Evolutionary conservation across 192 early-diverging fungal species (phyloP).

Genomic region (Obelidium mucronatum): DNA sequence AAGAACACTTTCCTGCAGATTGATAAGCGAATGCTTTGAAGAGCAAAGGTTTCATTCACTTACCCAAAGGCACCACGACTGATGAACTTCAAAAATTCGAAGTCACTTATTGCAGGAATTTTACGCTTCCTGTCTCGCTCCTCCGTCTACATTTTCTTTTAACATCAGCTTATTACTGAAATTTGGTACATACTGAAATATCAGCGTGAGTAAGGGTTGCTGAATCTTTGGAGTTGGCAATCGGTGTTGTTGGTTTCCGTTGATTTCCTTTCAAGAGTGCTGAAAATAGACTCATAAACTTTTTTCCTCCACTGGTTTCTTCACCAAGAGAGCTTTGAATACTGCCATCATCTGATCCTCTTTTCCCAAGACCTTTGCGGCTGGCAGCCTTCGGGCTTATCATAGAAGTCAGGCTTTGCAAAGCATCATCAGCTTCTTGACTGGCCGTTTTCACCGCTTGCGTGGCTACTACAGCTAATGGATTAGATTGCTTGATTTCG

Average conservation of each 20-base stretch:
- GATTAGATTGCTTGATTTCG: not conserved
- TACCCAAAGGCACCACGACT: constrained; percentile 93
- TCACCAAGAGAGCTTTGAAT: not conserved
- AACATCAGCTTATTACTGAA: too few relatives aligned
- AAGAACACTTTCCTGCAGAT: constrained; percentile 79
- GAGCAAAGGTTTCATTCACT: constrained; percentile 13
- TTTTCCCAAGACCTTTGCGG: not conserved
- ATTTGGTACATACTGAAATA: not conserved
- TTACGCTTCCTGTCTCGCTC: constrained; percentile 49
- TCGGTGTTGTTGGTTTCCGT: constrained; percentile 29
- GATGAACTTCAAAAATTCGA: constrained; percentile 94
- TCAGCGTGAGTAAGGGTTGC: too few relatives aligned
- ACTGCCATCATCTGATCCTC: not conserved
- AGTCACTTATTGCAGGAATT: constrained; percentile 88
- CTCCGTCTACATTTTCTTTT: too few relatives aligned
- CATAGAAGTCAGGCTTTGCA: constrained; percentile 7
- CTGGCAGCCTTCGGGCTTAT: constrained; percentile 10
- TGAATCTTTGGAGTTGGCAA: not conserved
- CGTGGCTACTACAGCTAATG: not conserved
- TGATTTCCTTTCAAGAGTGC: constrained; percentile 67
- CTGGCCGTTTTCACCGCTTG: constrained; percentile 11
- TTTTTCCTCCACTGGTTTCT: constrained; percentile 23
- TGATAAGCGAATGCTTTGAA: constrained; percentile 18
- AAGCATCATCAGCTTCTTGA: constrained; percentile 24
- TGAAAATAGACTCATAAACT: constrained; percentile 78